Evolutionary conservation across 441 rosid genomes (phyloP), one percentile per base, ranked within the genome.

Genomic region (Pelargonium australe): DNA sequence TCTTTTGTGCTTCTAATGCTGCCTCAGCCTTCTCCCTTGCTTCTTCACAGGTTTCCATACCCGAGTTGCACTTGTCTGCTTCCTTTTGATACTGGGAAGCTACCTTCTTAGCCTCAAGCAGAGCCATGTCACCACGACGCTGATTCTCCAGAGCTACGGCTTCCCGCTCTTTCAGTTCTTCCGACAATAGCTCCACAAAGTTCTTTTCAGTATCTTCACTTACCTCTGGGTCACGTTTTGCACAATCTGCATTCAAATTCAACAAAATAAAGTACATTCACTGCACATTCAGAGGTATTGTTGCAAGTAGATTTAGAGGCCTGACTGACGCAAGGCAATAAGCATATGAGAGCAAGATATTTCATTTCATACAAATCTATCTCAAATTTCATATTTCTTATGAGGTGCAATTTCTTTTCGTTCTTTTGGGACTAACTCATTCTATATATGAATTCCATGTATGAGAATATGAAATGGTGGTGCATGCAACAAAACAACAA

Each of bases 1-100:
- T 93, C 95, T 83, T 91, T 73, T 89, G 97, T 40, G 84, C 84
- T 16, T 65, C 84, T 65, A 89, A 79, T 25, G 92, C 80, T 14
- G 78, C 84, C 75, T 89, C 97, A 0, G 97, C 79, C 73, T 85
- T 93, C 75, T 93, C 98, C 80, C 98, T 80, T 5, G 97, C 95
- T 80, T 83, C 98, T 80, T 93, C 97, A 72, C 97, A 91, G 2
- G 97, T 91, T 81, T 87, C 98, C 97, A 93, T 91, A 47, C 97
- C 98, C 0, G 97, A 87, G 77, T 86, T 93, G 77, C 97, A 91
- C 73, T 91, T 93, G 84, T 93, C 98, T 17, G 97, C 98, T 79
- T 93, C 98, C 76, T 93, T 91, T 65, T 89, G 98, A 78, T 86
- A 93, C 75, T 88, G 91, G 2, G 98, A 93, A 13, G 93, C 75